phyloP scores from a whole-genome alignment of 1,284 basidiomycete species.

The Sanghuangporus sanghuang region DNA sequence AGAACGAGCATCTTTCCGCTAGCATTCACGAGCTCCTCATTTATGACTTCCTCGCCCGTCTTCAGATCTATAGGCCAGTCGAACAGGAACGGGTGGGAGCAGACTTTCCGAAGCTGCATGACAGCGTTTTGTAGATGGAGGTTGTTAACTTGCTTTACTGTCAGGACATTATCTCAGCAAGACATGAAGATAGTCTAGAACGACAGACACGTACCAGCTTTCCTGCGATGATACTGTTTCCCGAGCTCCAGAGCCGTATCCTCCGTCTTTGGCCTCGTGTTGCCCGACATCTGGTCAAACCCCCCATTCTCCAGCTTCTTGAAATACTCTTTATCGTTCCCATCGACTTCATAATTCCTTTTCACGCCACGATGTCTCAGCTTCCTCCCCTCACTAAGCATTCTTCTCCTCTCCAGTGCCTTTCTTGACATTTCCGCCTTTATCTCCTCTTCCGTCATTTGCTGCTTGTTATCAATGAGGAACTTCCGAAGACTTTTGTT shows the following conservation, averaged over 20 bases:
- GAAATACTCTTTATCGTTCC: conserved; percentile 66
- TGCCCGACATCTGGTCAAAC: conserved; percentile 19
- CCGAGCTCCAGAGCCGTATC: conserved; percentile 14
- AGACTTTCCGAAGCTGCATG: conserved; percentile 94
- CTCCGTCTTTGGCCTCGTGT: not conserved
- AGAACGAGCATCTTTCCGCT: conserved; percentile 98
- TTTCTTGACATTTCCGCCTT: conserved; percentile 27
- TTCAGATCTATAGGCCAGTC: conserved; percentile 77
- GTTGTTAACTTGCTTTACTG: conserved; percentile 83
- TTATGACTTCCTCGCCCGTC: conserved; percentile 55
- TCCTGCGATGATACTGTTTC: conserved; percentile 49
- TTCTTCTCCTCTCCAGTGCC: conserved; percentile 27
- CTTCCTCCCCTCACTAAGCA: conserved; percentile 24
- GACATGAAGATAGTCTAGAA: not conserved
- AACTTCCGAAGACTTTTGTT: conserved; percentile 61
- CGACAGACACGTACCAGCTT: conserved; percentile 47
- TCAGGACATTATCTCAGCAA: not conserved
- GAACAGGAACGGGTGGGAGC: conserved; percentile 91
- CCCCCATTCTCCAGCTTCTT: conserved; percentile 50
- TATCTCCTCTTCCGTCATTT: conserved; percentile 20
- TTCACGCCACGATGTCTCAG: conserved; percentile 32
- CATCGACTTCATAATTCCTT: conserved; percentile 47
- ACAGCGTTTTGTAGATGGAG: conserved; percentile 90
- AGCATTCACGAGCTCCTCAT: conserved; percentile 75
- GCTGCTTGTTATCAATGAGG: conserved; percentile 46